Base-by-base conservation (phyloP, 2,329 filamentous ascomycete species). In the Aspergillus ibericus region DNA sequence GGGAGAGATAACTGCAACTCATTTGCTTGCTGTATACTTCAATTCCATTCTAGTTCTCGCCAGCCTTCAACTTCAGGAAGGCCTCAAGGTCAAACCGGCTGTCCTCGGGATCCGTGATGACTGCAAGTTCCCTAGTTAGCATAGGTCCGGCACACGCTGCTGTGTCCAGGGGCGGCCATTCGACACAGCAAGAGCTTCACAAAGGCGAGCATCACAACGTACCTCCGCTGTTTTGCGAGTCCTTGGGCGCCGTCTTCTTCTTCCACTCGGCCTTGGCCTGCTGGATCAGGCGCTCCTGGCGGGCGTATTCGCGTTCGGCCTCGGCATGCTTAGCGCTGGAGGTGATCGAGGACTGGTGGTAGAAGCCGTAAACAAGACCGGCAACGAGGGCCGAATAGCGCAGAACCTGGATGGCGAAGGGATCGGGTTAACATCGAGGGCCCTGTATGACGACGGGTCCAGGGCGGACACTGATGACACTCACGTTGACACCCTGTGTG, bases 31-130 rank as follows among this genome's bases (percentile, higher is more conserved):
- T 66, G 58, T 64, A 56, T 63, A 56, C 55, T 60, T 67, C 56
- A 58, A 64, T 48, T 58, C 51, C 40, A 44, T 54, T 70, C 65
- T 73, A 75, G 66, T 67, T 67, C 67, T 82, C 80, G 52, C 76
- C 78, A 54, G 78, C 77, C 69, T 92, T 79, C 69, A 85, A 82
- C 71, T 86, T 84, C 77, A 96, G 80, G 77, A 86, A 91, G 69
- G 90, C 88, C 83, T 98, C 93, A 69, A 98, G 83, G 76, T 99
- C 93, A 81, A 98, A 98, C 73, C 92, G 91, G 73, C 92, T 87
- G 81, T 95, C 87, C 73, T 88, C 86, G 61, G 89, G 89, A 80
- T 98, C 88, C 74, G 86, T 82, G 76, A 88, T 84, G 66, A 88
- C 88, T 91, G 38, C 34, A 63, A 51, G 54, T 47, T 25, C 34